These are phyloP conservation scores for Pleurotus cornucopiae DNA, from an alignment of 768 basidiomycete genomes.

Conservation along the genomic window DNA sequence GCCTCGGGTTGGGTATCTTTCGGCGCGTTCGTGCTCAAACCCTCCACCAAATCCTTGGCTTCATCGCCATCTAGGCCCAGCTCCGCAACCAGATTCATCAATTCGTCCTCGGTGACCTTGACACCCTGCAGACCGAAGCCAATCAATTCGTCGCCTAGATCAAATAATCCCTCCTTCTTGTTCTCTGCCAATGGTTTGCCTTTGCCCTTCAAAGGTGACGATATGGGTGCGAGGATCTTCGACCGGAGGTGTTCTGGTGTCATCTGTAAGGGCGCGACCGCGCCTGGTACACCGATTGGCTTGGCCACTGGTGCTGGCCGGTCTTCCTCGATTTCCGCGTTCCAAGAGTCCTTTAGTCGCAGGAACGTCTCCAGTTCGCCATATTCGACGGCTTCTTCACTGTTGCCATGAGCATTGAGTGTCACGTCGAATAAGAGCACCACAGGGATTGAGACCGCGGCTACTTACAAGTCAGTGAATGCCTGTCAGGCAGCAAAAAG, in stretches of 20 bases:
- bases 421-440: constrained; percentile 7
- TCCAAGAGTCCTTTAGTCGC: constrained; percentile 68
- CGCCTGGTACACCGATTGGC: constrained; percentile 81
- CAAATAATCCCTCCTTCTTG: constrained; percentile 52
- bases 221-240: constrained; percentile 44
- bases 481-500: constrained; percentile 36
- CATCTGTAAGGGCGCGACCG: constrained; percentile 71
- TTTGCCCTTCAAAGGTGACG: constrained; percentile 40
- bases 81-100: constrained; percentile 65
- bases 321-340: constrained; percentile 55
- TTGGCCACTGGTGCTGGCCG: constrained; percentile 48
- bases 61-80: constrained; percentile 74
- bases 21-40: constrained; percentile 33
- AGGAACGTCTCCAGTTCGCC: constrained; percentile 69
- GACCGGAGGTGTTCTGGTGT: constrained; percentile 68
- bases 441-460: background rate
- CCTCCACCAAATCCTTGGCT: constrained; percentile 72
- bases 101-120: constrained; percentile 71
- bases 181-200: constrained; percentile 39
- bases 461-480: constrained; percentile 68
- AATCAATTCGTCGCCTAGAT: constrained; percentile 63
- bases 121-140: constrained; percentile 76
- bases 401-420: constrained; percentile 21
- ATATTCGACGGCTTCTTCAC: constrained; percentile 84
- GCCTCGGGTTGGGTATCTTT: constrained; percentile 12